A percentile compares a stretch with the other conserved stretches of the same genome.
phyloP scores from a whole-genome alignment of 257 asterid genomes.

The Ophiorrhiza pumila region DNA sequence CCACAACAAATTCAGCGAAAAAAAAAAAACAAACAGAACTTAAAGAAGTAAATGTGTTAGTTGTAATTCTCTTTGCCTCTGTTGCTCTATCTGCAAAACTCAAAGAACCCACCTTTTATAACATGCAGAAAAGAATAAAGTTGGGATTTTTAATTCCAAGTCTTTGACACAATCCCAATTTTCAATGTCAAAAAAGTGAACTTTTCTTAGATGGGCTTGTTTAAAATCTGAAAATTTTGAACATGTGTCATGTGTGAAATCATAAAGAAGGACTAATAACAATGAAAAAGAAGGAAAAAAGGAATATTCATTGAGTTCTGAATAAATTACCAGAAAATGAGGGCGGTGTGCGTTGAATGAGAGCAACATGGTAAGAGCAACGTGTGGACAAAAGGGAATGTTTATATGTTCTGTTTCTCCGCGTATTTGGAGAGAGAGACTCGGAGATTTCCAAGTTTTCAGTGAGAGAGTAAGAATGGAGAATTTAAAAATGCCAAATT shows the following conservation, averaged over 20 bases:
- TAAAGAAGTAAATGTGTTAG: too few species aligned
- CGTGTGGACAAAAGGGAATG: slow-evolving; percentile 23
- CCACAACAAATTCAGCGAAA: slow-evolving; percentile 18
- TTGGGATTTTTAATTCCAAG: neutral
- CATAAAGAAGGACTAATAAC: neutral
- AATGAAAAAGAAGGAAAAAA: neutral
- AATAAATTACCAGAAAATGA: slow-evolving; percentile 28
- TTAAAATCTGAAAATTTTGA: slow-evolving; percentile 2
- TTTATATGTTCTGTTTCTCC: slow-evolving; percentile 31
- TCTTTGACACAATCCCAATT: slow-evolving; percentile 13
- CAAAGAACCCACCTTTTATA: slow-evolving; percentile 30
- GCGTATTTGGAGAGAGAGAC: slow-evolving; percentile 26
- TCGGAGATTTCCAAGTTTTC: slow-evolving; percentile 34
- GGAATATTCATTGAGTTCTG: neutral
- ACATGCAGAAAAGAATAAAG: slow-evolving; percentile 10
- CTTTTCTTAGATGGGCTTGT: slow-evolving; percentile 1
- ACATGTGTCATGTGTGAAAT: neutral
- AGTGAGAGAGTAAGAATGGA: slow-evolving; percentile 28
- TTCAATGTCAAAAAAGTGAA: slow-evolving; percentile 8
- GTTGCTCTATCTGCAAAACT: slow-evolving; percentile 6
- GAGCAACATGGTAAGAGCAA: slow-evolving; percentile 38
- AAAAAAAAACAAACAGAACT: neutral
- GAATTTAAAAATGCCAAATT: neutral
- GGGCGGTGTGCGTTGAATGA: slow-evolving; percentile 23
- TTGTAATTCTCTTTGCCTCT: too few species aligned